A percentile compares a stretch with the other conserved stretches of the same genome.
Conservation (phyloP, 2,329 filamentous ascomycete genomes). For the Venturiaceae sp. region DNA sequence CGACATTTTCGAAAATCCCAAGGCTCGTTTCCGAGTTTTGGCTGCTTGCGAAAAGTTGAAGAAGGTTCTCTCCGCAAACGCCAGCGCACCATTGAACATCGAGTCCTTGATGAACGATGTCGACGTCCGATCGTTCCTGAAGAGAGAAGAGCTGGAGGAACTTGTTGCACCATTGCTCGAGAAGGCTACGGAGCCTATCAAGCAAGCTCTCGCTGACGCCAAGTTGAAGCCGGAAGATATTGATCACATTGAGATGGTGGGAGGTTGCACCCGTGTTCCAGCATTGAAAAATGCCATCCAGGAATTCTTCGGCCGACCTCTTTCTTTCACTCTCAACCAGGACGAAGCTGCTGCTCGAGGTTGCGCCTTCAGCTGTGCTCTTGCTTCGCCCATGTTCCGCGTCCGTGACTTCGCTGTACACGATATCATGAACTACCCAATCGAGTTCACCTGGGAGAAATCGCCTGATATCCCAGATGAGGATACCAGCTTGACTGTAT, state of each 20-base stretch:
- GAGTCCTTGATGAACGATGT: slow-evolving; percentile 98
- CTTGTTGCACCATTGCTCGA: slow-evolving; percentile 77
- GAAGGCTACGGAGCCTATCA: slow-evolving; percentile 63
- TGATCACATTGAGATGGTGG: slow-evolving; percentile 85
- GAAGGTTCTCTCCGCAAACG: slow-evolving; percentile 95
- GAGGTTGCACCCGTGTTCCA: slow-evolving; percentile 89
- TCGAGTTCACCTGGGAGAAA: slow-evolving; percentile 99
- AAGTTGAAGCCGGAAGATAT: slow-evolving; percentile 89
- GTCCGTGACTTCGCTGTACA: slow-evolving; percentile 96
- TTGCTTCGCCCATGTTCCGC: slow-evolving; percentile 93
- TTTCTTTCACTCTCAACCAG: slow-evolving; percentile 96
- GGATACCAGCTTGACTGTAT: slow-evolving; percentile 93
- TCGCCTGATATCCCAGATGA: slow-evolving; percentile 96
- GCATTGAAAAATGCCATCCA: slow-evolving; percentile 83
- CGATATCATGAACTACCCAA: slow-evolving; percentile 96
- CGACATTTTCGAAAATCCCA: slow-evolving; percentile 82
- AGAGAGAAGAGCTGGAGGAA: slow-evolving; percentile 87
- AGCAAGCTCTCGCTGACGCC: slow-evolving; percentile 89
- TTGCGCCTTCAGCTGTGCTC: slow-evolving; percentile 95
- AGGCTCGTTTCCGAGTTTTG: slow-evolving; percentile 78
- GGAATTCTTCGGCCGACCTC: slow-evolving; percentile 80
- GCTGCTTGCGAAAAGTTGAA: slow-evolving; percentile 94
- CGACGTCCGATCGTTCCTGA: slow-evolving; percentile 81
- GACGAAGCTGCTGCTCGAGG: slow-evolving; percentile 95
- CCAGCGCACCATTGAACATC: slow-evolving; percentile 85